phyloP scores from a whole-genome alignment of 73 alveolate species.

The Symbiodinium pilosum region DNA sequence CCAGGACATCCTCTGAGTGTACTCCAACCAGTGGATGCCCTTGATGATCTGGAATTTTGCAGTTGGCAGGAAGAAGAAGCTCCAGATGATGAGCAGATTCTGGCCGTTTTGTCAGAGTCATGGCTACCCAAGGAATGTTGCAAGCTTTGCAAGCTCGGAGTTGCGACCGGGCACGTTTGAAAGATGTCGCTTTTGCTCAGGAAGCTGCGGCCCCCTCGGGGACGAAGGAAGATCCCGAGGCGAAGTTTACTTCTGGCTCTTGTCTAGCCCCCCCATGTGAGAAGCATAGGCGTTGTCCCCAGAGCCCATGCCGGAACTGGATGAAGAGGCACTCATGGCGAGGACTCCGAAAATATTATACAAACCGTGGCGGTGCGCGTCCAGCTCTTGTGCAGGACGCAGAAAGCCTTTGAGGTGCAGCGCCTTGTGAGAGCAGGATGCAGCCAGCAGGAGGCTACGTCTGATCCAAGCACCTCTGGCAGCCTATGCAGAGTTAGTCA shows the following conservation, averaged over 20 bases:
- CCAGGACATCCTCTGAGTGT: constrained; percentile 2
- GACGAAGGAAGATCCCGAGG: constrained; percentile 4
- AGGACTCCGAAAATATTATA: neutral
- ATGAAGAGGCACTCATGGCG: constrained; percentile 68
- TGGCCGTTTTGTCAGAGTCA: constrained; percentile 19
- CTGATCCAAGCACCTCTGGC: neutral
- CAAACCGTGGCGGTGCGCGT: neutral
- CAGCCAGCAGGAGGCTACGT: constrained; percentile 7
- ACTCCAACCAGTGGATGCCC: too few relatives aligned
- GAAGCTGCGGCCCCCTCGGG: neutral
- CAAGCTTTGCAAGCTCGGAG: too few relatives aligned
- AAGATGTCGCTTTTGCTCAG: too few relatives aligned
- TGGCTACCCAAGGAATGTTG: neutral
- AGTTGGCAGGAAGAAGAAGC: constrained; percentile 40
- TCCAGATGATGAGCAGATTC: constrained; percentile 28
- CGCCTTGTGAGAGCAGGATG: constrained; percentile 51
- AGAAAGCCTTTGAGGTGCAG: constrained; percentile 70
- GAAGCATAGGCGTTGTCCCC: constrained; percentile 23
- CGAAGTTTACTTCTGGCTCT: too few relatives aligned
- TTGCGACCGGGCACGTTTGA: too few relatives aligned
- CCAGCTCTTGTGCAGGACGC: constrained; percentile 35
- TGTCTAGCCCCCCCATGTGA: neutral
- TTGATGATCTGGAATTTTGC: too few relatives aligned
- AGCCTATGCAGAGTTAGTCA: neutral
- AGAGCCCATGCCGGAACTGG: constrained; percentile 50